Base-by-base conservation (phyloP, 2,329 filamentous ascomycete genomes). In the Triangularia setosa region DNA sequence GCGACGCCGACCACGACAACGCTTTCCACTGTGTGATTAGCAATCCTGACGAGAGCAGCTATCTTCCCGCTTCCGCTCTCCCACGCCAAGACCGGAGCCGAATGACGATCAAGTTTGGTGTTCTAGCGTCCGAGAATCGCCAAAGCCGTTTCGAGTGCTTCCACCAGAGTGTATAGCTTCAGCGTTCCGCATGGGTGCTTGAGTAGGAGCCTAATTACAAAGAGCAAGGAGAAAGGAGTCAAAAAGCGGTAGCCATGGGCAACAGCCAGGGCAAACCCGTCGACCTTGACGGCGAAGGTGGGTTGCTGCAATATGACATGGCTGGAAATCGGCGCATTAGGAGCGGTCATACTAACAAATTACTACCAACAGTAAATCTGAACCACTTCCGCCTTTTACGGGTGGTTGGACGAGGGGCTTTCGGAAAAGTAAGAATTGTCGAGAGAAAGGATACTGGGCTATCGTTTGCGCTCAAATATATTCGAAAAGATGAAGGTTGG, bases 381-480 rank as follows among this genome's bases (percentile, higher is more conserved):
- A 97, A 97, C 75, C 95, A 99, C 79, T 99, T 99, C 79, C 91
- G 94, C 70, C 84, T 99, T 63, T 82, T 98, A 69, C 90, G 95
- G 75, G 95, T 99, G 68, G 95, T 99, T 71, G 95, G 95, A 70
- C 96, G 97, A 78, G 95, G 95, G 73, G 95, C 95, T 64, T 99
- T 99, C 81, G 95, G 95, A 73, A 99, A 99, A 80, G 95, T 99
- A 67, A 90, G 95, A 73, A 99, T 99, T 71, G 95, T 99, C 74
- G 95, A 99, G 83, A 88, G 93, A 71, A 98, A 98, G 79, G 95
- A 99, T 75, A 97, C 93, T 1, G 90, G 89, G 63, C 80, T 98
- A 72, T 94, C 93, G 2, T 99, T 99, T 78, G 95, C 95, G 54
- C 84, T 99, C 69, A 99, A 99, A 79, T 98, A 98, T 78, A 98